Conservation (phyloP, 139 green algal species). For the Tetraselmis striata region DNA sequence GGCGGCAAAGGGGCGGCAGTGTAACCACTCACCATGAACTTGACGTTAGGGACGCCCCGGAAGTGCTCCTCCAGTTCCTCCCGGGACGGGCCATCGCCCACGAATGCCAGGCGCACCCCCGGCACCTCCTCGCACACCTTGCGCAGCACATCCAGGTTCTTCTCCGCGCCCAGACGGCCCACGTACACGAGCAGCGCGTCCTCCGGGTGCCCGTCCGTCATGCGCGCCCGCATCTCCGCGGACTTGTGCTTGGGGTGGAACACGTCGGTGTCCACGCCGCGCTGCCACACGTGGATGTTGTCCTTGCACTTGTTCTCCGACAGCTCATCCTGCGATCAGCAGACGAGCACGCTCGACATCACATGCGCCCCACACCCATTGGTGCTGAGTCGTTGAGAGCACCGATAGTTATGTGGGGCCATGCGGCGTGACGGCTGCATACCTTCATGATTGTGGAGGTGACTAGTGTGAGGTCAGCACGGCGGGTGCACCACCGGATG, state of each 20-base stretch:
- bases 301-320: slow-evolving; percentile 23
- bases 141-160: slow-evolving; percentile 22
- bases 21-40: slow-evolving; percentile 49
- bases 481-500: slow-evolving; percentile 10
- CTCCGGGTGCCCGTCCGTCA: slow-evolving; percentile 65
- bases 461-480: slow-evolving; percentile 16
- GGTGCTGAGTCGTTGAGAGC: too few relatives aligned
- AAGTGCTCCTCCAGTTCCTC: slow-evolving; percentile 72
- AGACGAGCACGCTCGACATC: too few relatives aligned
- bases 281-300: slow-evolving; percentile 74
- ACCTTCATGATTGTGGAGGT: slow-evolving; percentile 20
- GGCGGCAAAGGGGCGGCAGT: too few relatives aligned
- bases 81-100: slow-evolving; percentile 83
- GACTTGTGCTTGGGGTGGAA: slow-evolving; percentile 77
- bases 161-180: slow-evolving; percentile 69
- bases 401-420: too few relatives aligned
- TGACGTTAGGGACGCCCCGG: slow-evolving; percentile 40
- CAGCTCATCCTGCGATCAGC: slow-evolving; percentile 31
- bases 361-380: too few relatives aligned
- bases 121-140: slow-evolving; percentile 60
- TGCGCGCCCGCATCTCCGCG: slow-evolving; percentile 54
- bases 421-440: too few relatives aligned
- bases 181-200: slow-evolving; percentile 86
- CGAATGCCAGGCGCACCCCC: slow-evolving; percentile 70
- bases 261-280: slow-evolving; percentile 80